Evolutionary conservation across 345 rosid species (phyloP).

Genomic region (Passiflora organensis): DNA sequence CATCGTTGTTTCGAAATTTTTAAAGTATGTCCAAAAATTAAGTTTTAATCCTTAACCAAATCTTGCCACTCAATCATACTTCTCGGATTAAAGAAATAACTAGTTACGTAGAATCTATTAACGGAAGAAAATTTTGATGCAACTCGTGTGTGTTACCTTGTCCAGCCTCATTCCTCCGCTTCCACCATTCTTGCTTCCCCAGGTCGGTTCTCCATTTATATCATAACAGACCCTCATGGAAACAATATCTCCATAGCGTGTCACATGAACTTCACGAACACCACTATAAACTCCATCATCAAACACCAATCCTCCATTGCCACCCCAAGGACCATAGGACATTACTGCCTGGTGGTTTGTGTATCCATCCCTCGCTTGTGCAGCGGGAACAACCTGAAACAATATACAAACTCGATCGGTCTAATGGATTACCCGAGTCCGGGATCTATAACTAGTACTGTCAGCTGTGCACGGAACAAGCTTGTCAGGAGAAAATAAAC

Average conservation of each 20-base stretch:
- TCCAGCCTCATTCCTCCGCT: slow-evolving; percentile 19
- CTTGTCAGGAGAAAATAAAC: not conserved
- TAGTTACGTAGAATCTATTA: too few species aligned
- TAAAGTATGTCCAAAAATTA: too few species aligned
- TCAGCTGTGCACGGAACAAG: too few species aligned
- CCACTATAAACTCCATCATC: slow-evolving; percentile 26
- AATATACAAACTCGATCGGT: not conserved
- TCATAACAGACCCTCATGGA: slow-evolving; percentile 23
- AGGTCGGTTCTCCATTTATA: slow-evolving; percentile 20
- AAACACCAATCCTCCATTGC: slow-evolving; percentile 20
- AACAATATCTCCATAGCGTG: slow-evolving; percentile 17
- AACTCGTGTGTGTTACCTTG: slow-evolving; percentile 5
- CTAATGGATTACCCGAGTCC: not conserved
- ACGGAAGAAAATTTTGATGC: not conserved
- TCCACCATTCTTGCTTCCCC: slow-evolving; percentile 29
- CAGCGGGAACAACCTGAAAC: not conserved
- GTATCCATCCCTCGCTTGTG: not conserved
- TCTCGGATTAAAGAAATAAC: too few species aligned
- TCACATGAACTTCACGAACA: slow-evolving; percentile 20
- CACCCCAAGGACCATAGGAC: slow-evolving; percentile 29
- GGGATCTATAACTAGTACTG: too few species aligned
- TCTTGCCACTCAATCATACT: too few species aligned
- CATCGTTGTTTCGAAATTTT: too few species aligned
- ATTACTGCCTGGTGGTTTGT: not conserved
- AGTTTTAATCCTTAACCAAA: too few species aligned